Evolutionary conservation across 2,329 filamentous ascomycete genomes (phyloP), one percentile per base, ranked within the genome.

Genomic region (Scorias spongiosa): DNA sequence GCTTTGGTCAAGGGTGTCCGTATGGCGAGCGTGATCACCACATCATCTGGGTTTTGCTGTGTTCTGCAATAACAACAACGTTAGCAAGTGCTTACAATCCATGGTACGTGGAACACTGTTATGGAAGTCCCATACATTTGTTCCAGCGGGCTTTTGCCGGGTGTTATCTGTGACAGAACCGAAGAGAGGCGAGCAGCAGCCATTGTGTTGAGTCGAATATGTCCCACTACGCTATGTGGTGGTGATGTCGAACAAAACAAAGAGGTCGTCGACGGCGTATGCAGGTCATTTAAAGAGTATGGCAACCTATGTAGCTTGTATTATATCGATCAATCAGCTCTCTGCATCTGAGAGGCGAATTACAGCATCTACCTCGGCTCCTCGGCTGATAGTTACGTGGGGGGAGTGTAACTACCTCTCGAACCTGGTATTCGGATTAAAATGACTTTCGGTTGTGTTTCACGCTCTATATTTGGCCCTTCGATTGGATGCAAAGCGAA

Each of bases 11-110:
- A 74, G 1, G 91, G 87, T 26, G 89, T 95, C 45, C 91, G 84
- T 57, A 88, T 71, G 26, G 89, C 89, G 46, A 93, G 77, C 7
- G 91, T 98, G 60, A 96, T 94, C 62, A 98, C 91, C 44, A 98
- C 75, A 70, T 98, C 91, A 63, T 96, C 89, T 54, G 88, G 78
- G 65, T 93, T 93, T 72, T 96, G 44, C n/a, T 41, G 41, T 32
- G 44, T 48, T 15, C 29, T 37, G 11, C 15, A 36, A 15, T 15
- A 11, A 28, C 5, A 5, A 28, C 6, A 40, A 28, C 5, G 38
- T 46, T 17, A 44, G 36, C 28, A 32, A 10, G 12, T 37, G 34
- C 12, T n/a, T 34, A 34, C 10, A 96, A 94, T 62, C 96, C 91
- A 44, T 96, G 75, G 70, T 98, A 91, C 63, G 96, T 89, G 54